These are phyloP conservation scores for Penicillium odoratum DNA, from an alignment of 495 filamentous ascomycete species.

Conservation along the genomic window DNA sequence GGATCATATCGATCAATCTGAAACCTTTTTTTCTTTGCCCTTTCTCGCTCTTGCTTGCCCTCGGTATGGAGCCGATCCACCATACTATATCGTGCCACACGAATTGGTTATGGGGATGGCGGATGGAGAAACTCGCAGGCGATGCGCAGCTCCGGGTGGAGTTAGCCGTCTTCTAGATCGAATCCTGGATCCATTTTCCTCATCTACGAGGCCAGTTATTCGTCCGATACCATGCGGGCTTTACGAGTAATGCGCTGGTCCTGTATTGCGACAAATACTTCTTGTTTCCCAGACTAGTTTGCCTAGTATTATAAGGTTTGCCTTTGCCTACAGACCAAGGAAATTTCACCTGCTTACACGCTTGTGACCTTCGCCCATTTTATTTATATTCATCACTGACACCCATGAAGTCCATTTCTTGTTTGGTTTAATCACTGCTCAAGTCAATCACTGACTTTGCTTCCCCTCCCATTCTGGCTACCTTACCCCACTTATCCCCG, in stretches of 20 bases:
- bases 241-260: neutral
- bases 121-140: constrained; percentile 1
- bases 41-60: neutral
- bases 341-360: neutral
- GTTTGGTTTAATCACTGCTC: neutral
- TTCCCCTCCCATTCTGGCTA: neutral
- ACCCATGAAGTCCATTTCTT: neutral
- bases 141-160: constrained; percentile 11
- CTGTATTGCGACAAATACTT: neutral
- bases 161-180: constrained; percentile 8
- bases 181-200: constrained; percentile 7
- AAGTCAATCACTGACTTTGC: neutral
- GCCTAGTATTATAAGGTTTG: neutral
- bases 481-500: neutral
- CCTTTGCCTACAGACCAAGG: neutral
- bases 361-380: neutral
- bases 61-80: constrained; percentile 3
- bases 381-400: neutral
- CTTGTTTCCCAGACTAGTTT: neutral
- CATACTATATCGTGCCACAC: constrained; percentile 11
- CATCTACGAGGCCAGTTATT: constrained; percentile 4
- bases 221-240: constrained; percentile 3
- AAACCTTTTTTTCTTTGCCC: constrained; percentile 11
- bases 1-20: constrained; percentile 21
- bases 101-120: constrained; percentile 6